phyloP scores from a whole-genome alignment of 805 yeast species.

The Candida caryicola region DNA sequence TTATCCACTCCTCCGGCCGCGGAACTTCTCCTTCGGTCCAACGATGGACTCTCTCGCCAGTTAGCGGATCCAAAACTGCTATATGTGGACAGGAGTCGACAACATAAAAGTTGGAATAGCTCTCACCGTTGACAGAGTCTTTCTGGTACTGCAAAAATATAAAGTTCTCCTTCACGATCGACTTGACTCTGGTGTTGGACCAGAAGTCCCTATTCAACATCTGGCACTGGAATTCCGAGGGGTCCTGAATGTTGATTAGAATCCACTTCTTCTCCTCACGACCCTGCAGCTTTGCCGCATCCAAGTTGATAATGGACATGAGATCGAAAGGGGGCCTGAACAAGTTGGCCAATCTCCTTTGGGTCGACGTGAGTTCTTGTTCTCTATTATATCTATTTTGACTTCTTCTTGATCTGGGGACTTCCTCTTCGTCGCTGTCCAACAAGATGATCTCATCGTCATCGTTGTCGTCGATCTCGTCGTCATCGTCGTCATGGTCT shows the following conservation, averaged over 20 bases:
- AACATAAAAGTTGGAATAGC: conserved; percentile 71
- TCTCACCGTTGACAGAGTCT: conserved; percentile 72
- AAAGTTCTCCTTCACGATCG: conserved; percentile 62
- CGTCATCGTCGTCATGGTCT: conserved; percentile 31
- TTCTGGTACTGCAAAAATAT: conserved; percentile 81
- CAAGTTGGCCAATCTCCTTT: conserved; percentile 70
- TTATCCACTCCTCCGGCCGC: conserved; percentile 53
- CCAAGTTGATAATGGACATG: conserved; percentile 66
- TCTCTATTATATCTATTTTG: conserved; percentile 21
- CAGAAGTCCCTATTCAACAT: conserved; percentile 90
- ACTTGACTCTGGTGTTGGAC: conserved; percentile 68
- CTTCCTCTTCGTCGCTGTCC: conserved; percentile 13
- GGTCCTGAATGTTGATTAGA: conserved; percentile 82
- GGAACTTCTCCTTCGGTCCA: conserved; percentile 74
- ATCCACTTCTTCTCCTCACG: conserved; percentile 72
- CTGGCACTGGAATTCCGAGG: conserved; percentile 83
- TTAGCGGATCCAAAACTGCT: conserved; percentile 88
- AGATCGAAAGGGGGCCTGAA: conserved; percentile 95
- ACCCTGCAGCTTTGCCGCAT: conserved; percentile 69
- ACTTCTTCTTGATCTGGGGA: conserved; percentile 23
- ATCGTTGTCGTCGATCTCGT: conserved; percentile 30
- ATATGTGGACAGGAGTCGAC: conserved; percentile 77
- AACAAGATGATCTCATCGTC: conserved; percentile 23
- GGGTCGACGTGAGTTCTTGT: conserved; percentile 49
- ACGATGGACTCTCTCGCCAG: conserved; percentile 81